phyloP scores from a whole-genome alignment of 495 filamentous ascomycete genomes.

The Evansstolkia leycettana region DNA sequence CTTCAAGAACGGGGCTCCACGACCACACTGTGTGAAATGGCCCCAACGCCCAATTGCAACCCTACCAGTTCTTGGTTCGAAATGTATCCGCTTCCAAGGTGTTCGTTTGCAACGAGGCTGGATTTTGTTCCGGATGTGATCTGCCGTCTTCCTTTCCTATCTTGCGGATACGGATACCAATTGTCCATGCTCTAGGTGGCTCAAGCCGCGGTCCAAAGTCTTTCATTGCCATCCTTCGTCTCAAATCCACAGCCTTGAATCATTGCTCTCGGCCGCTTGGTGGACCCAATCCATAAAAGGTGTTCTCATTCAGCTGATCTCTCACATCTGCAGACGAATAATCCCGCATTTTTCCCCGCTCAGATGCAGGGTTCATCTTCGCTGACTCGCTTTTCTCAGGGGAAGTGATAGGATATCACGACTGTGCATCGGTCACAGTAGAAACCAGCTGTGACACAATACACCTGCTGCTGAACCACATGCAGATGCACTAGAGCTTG shows the following conservation, averaged over 20 bases:
- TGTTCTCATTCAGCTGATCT: constrained; percentile 37
- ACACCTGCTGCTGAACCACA: constrained; percentile 28
- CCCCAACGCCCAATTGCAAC: constrained; percentile 17
- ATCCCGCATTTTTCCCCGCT: constrained; percentile 32
- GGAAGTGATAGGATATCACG: constrained; percentile 27
- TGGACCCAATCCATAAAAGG: constrained; percentile 11
- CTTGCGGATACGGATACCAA: too few species aligned
- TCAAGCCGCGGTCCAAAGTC: constrained; percentile 15
- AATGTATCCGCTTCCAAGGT: constrained; percentile 6
- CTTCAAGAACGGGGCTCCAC: too few species aligned
- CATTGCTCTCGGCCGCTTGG: constrained; percentile 12
- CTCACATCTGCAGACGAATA: constrained; percentile 31
- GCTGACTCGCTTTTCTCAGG: constrained; percentile 16
- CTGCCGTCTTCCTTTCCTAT: constrained; percentile 11
- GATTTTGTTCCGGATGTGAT: constrained; percentile 3
- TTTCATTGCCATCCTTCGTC: constrained; percentile 23
- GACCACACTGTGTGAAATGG: constrained; percentile 4
- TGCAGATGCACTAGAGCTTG: constrained; percentile 36
- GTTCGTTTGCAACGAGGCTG: constrained; percentile 10
- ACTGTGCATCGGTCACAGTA: constrained; percentile 22
- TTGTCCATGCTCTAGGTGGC: constrained; percentile 12
- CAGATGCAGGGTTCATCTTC: constrained; percentile 31
- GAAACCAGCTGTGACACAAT: constrained; percentile 31
- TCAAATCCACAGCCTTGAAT: constrained; percentile 7
- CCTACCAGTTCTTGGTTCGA: constrained; percentile 5